A percentile compares a stretch with the other conserved stretches of the same genome.
phyloP scores from a whole-genome alignment of 2,329 filamentous ascomycete genomes.

The Neonectria punicea region DNA sequence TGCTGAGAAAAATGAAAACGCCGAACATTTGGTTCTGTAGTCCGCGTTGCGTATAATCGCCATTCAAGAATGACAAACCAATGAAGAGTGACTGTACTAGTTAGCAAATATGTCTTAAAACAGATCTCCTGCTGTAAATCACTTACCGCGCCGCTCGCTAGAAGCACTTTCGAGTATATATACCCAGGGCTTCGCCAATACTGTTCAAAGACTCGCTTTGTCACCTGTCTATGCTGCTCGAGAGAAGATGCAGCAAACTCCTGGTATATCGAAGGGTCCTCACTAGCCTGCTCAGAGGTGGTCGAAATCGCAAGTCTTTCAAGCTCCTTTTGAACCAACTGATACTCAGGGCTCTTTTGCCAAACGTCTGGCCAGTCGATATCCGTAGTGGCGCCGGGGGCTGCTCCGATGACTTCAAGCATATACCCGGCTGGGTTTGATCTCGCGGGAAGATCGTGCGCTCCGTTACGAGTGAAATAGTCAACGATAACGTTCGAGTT shows the following conservation, averaged over 20 bases:
- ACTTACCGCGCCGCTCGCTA: not conserved
- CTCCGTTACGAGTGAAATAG: constrained; percentile 3
- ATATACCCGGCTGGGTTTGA: not conserved
- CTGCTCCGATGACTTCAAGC: not conserved
- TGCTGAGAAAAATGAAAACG: constrained; percentile 75
- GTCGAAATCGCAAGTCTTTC: not conserved
- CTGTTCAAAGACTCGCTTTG: not conserved
- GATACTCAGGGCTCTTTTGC: not conserved
- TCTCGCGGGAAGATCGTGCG: not conserved
- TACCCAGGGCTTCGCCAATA: not conserved
- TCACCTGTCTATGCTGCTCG: no score
- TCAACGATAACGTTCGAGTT: not conserved
- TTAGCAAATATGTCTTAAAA: not conserved
- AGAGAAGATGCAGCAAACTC: no score
- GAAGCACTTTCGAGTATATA: not conserved
- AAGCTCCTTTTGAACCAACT: not conserved
- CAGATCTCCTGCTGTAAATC: no score
- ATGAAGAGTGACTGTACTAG: constrained; percentile 63
- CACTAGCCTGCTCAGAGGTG: no score
- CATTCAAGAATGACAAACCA: constrained; percentile 73
- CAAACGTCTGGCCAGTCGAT: constrained; percentile 2
- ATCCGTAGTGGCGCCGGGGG: not conserved
- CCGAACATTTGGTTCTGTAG: constrained; percentile 75
- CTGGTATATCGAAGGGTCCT: no score
- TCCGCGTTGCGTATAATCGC: constrained; percentile 68